Conservation (phyloP, 495 filamentous ascomycete genomes). For the Geoglossum glabrum region DNA sequence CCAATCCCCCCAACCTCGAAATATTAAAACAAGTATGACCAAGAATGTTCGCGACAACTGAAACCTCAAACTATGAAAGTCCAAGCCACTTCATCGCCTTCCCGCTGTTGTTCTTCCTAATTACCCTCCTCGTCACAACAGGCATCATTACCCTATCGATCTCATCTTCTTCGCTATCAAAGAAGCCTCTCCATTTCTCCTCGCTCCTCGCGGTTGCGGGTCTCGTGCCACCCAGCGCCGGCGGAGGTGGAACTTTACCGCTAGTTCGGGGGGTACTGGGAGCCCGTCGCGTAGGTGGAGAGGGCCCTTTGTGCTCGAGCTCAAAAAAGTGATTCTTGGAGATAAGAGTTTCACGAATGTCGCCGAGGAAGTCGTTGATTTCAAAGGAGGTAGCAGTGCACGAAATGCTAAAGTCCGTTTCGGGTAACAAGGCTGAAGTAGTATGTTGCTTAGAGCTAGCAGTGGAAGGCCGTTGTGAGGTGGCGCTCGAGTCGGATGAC, state of each 20-base stretch:
- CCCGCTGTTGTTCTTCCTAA: slow-evolving; percentile 10
- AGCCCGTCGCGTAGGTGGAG: background rate
- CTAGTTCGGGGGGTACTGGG: slow-evolving; percentile 1
- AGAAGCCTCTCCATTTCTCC: background rate
- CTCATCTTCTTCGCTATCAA: slow-evolving; percentile 11
- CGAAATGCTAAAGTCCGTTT: slow-evolving; percentile 12
- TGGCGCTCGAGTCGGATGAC: background rate
- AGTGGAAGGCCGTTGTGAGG: background rate
- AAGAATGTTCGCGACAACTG: background rate
- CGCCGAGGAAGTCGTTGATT: slow-evolving; percentile 11
- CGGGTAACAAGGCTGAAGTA: background rate
- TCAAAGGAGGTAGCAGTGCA: slow-evolving; percentile 11
- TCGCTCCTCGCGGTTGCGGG: background rate
- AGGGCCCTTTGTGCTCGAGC: background rate
- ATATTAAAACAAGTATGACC: background rate
- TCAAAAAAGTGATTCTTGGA: slow-evolving; percentile 12
- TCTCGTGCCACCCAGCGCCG: background rate
- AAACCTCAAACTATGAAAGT: slow-evolving; percentile 7
- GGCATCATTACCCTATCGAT: background rate
- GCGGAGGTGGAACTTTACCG: background rate
- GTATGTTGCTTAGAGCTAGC: background rate
- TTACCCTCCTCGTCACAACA: slow-evolving; percentile 9
- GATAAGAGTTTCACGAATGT: slow-evolving; percentile 10
- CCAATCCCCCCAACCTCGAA: background rate
- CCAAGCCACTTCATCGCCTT: slow-evolving; percentile 17